A percentile compares a stretch with the other conserved stretches of the same genome.
Evolutionary conservation across 2,329 filamentous ascomycete genomes (phyloP).

Genomic region (Botrytis squamosa): DNA sequence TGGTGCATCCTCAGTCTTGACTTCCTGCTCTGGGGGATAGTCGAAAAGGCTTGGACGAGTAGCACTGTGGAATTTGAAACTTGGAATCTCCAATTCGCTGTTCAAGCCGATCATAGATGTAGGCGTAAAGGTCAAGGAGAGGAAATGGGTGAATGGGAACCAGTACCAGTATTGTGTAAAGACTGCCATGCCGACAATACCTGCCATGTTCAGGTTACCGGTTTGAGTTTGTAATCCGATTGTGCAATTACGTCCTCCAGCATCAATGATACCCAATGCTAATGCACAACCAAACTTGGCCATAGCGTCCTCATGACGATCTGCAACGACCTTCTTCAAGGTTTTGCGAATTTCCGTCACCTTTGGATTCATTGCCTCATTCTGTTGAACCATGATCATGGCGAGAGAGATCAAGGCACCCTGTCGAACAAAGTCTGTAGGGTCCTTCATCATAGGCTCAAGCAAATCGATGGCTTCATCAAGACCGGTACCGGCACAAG

Average conservation of each 20-base stretch:
- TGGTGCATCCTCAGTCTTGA: conserved; percentile 90
- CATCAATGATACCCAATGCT: conserved; percentile 94
- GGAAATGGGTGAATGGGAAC: conserved; percentile 98
- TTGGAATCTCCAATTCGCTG: conserved; percentile 87
- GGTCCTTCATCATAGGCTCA: conserved; percentile 99
- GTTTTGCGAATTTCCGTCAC: conserved; percentile 88
- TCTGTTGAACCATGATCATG: conserved; percentile 99
- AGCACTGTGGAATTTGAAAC: conserved; percentile 94
- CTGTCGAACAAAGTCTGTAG: conserved; percentile 96
- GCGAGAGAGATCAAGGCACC: conserved; percentile 89
- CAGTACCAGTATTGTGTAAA: conserved; percentile 99
- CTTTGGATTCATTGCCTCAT: conserved; percentile 98
- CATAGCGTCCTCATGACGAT: conserved; percentile 98
- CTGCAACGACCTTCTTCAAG: conserved; percentile 87
- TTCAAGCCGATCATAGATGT: conserved; percentile 95
- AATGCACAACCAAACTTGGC: conserved; percentile 96
- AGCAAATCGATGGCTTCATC: conserved; percentile 95
- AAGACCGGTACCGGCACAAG: conserved; percentile 91
- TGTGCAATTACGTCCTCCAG: conserved; percentile 95
- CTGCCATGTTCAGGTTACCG: conserved; percentile 97
- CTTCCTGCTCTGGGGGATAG: conserved; percentile 94
- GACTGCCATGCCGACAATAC: conserved; percentile 95
- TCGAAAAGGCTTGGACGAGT: conserved; percentile 94
- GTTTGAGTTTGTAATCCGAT: conserved; percentile 97
- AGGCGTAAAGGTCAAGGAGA: conserved; percentile 93